phyloP scores from a whole-genome alignment of 2,329 filamentous ascomycete species.

The Fusarium tricinctum region DNA sequence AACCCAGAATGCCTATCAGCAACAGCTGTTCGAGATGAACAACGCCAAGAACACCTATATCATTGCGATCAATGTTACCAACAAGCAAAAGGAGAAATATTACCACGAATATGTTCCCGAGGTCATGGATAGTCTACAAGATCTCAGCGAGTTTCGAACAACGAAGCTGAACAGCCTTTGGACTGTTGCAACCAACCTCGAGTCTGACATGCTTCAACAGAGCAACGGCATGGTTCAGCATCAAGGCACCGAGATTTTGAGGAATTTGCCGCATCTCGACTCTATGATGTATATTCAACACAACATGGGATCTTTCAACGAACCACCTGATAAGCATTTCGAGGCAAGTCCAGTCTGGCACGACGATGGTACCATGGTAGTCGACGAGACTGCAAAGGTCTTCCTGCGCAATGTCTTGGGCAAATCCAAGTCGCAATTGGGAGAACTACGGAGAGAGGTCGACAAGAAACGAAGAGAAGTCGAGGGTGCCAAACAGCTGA shows the following conservation, averaged over 20 bases:
- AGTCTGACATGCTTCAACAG: slow-evolving; percentile 81
- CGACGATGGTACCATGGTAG: slow-evolving; percentile 88
- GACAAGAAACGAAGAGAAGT: slow-evolving; percentile 91
- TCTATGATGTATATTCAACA: slow-evolving; percentile 98
- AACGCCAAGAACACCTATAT: slow-evolving; percentile 99
- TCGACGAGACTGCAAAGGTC: slow-evolving; percentile 88
- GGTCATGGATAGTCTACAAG: slow-evolving; percentile 91
- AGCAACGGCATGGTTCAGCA: slow-evolving; percentile 80
- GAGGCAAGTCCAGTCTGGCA: slow-evolving; percentile 98
- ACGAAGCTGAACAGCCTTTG: slow-evolving; percentile 87
- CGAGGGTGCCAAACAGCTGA: slow-evolving; percentile 79
- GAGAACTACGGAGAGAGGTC: slow-evolving; percentile 83
- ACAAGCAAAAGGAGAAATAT: slow-evolving; percentile 97
- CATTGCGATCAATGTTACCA: slow-evolving; percentile 95
- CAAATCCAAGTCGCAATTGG: slow-evolving; percentile 88
- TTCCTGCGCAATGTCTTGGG: slow-evolving; percentile 92
- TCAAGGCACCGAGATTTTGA: slow-evolving; percentile 82
- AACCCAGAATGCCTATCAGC: slow-evolving; percentile 90
- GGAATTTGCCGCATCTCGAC: slow-evolving; percentile 90
- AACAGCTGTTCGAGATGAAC: slow-evolving; percentile 94
- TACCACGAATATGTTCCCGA: slow-evolving; percentile 98
- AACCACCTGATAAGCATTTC: slow-evolving; percentile 87
- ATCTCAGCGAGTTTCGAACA: slow-evolving; percentile 90
- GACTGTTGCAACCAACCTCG: slow-evolving; percentile 83
- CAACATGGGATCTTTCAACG: slow-evolving; percentile 85